These are phyloP conservation scores for Parsonsia alboflavescens DNA, from an alignment of 257 asterid genomes.

Conservation along the genomic window DNA sequence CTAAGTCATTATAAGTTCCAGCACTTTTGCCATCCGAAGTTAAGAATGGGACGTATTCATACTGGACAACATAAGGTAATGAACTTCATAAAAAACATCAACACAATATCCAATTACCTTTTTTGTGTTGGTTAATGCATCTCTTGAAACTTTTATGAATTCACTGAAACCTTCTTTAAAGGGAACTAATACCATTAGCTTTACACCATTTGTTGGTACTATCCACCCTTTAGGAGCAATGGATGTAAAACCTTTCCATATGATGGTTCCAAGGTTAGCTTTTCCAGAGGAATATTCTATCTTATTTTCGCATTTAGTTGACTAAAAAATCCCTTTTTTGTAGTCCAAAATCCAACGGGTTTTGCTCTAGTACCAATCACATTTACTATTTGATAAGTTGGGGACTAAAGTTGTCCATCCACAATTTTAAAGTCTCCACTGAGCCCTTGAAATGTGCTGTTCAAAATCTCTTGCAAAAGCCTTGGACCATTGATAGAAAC, in stretches of 20 bases:
- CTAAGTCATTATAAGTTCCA: conserved; percentile 28
- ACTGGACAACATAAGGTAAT: conserved; percentile 35
- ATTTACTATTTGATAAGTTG: conserved; percentile 38
- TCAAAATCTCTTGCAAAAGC: conserved; percentile 27
- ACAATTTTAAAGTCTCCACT: conserved; percentile 35
- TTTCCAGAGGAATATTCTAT: background rate
- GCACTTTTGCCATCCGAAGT: conserved; percentile 24
- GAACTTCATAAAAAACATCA: conserved; percentile 49
- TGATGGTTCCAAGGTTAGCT: conserved; percentile 16
- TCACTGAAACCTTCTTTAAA: conserved; percentile 30
- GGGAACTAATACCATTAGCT: conserved; percentile 41
- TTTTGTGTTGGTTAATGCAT: conserved; percentile 19
- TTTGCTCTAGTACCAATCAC: conserved; percentile 32
- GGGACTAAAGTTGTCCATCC: conserved; percentile 41
- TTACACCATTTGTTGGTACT: conserved; percentile 44
- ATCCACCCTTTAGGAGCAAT: conserved; percentile 51
- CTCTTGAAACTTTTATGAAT: conserved; percentile 33
- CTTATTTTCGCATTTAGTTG: background rate
- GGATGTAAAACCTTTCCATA: conserved; percentile 45
- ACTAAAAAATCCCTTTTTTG: conserved; percentile 8
- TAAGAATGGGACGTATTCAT: conserved; percentile 41
- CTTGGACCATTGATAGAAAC: conserved; percentile 21
- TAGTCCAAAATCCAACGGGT: conserved; percentile 45
- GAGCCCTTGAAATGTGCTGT: conserved; percentile 29
- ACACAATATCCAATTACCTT: conserved; percentile 39